Conservation (phyloP, 768 basidiomycete genomes). For the Xerocomellus chrysenteron region DNA sequence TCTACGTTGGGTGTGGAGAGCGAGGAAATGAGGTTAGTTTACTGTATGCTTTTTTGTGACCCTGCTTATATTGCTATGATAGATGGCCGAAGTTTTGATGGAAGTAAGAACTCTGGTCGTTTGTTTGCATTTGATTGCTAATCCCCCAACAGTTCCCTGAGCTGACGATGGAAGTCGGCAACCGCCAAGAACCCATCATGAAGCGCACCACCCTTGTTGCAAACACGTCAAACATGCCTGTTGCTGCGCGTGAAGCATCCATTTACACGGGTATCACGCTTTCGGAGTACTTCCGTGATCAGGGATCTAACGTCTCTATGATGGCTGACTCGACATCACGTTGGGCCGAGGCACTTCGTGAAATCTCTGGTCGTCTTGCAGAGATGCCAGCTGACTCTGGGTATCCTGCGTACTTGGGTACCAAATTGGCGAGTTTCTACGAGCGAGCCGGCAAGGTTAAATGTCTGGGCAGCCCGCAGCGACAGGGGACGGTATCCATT, state of each 20-base stretch:
- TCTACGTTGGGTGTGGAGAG: slow-evolving; percentile 99
- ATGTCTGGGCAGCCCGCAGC: slow-evolving; percentile 83
- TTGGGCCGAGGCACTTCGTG: slow-evolving; percentile 98
- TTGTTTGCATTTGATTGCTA: slow-evolving; percentile 10
- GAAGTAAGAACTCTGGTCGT: slow-evolving; percentile 52
- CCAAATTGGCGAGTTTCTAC: slow-evolving; percentile 97
- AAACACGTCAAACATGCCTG: slow-evolving; percentile 99
- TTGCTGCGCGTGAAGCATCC: slow-evolving; percentile 97
- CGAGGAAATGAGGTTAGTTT: slow-evolving; percentile 86
- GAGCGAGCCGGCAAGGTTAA: slow-evolving; percentile 97
- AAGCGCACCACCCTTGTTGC: slow-evolving; percentile 98
- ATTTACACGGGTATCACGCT: slow-evolving; percentile 99
- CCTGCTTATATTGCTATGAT: slow-evolving; percentile 9
- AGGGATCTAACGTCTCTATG: slow-evolving; percentile 97
- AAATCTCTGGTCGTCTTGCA: slow-evolving; percentile 97
- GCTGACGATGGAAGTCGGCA: slow-evolving; percentile 87
- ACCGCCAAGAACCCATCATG: slow-evolving; percentile 99
- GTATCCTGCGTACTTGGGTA: slow-evolving; percentile 95
- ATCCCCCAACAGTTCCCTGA: slow-evolving; percentile 65
- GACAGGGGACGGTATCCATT: slow-evolving; percentile 94
- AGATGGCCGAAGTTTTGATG: slow-evolving; percentile 99
- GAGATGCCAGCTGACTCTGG: slow-evolving; percentile 99
- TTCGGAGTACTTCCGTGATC: slow-evolving; percentile 99
- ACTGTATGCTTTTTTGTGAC: slow-evolving; percentile 36
- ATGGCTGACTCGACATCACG: slow-evolving; percentile 99